Evolutionary conservation across 2,329 filamentous ascomycete genomes (phyloP).

Genomic region (Colletotrichum camelliae): DNA sequence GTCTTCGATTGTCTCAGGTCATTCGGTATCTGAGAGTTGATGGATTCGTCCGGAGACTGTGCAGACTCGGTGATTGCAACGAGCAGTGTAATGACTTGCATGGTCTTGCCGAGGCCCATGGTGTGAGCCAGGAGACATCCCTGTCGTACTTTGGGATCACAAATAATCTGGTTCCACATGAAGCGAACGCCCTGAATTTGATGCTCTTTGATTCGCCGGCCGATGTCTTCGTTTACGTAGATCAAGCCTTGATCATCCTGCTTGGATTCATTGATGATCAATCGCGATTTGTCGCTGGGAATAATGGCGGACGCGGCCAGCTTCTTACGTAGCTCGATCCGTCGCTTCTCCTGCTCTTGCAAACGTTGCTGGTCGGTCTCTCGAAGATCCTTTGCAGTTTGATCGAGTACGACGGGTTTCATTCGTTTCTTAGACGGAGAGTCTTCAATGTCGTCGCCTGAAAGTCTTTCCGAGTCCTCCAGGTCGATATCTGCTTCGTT

Average conservation of each 20-base stretch:
- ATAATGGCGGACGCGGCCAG: slow-evolving; percentile 48
- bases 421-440: slow-evolving; percentile 49
- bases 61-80: slow-evolving; percentile 74
- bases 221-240: slow-evolving; percentile 70
- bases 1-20: slow-evolving; percentile 67
- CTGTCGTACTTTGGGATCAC: slow-evolving; percentile 61
- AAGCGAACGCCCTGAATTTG: slow-evolving; percentile 85
- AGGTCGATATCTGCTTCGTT: neutral
- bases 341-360: slow-evolving; percentile 59
- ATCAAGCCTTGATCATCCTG: slow-evolving; percentile 64
- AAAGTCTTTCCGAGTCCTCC: neutral
- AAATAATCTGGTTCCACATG: slow-evolving; percentile 84
- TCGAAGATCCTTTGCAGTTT: slow-evolving; percentile 58
- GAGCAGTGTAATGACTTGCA: slow-evolving; percentile 88
- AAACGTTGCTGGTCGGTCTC: slow-evolving; percentile 59
- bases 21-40: slow-evolving; percentile 71
- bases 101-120: slow-evolving; percentile 92
- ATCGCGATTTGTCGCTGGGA: slow-evolving; percentile 48
- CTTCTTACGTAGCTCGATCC: slow-evolving; percentile 49
- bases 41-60: slow-evolving; percentile 57
- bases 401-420: slow-evolving; percentile 52
- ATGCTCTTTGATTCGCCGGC: slow-evolving; percentile 73
- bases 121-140: slow-evolving; percentile 87
- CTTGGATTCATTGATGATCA: slow-evolving; percentile 74
- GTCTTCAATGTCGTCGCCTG: slow-evolving; percentile 21